A percentile compares a stretch with the other conserved stretches of the same genome.
Evolutionary conservation across 306 rosid species (phyloP).

Genomic region (Glycine tomentella): DNA sequence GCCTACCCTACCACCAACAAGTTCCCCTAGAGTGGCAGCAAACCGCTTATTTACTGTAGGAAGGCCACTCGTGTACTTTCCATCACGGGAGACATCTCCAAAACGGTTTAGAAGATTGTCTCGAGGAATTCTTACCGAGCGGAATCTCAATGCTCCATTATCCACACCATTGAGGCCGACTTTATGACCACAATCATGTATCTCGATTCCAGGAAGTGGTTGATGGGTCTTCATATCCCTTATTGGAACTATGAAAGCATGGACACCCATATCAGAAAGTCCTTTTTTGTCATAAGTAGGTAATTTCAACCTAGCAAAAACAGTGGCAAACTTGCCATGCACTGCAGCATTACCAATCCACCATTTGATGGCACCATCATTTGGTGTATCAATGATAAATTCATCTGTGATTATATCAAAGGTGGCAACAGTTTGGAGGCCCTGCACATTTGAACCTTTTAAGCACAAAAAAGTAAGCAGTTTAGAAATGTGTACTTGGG

Average conservation of each 20-base stretch:
- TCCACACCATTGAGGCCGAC: slow-evolving; percentile 96
- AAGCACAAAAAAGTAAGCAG: slow-evolving; percentile 38
- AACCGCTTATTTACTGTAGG: slow-evolving; percentile 85
- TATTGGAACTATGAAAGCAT: slow-evolving; percentile 94
- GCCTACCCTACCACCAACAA: slow-evolving; percentile 97
- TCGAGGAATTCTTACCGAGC: slow-evolving; percentile 90
- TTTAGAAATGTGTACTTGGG: slow-evolving; percentile 23
- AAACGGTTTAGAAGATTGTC: slow-evolving; percentile 95
- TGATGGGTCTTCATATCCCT: slow-evolving; percentile 87
- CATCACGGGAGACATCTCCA: slow-evolving; percentile 94
- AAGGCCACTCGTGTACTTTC: slow-evolving; percentile 83
- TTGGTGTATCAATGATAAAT: slow-evolving; percentile 85
- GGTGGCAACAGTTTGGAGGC: slow-evolving; percentile 85
- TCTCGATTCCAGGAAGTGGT: slow-evolving; percentile 93
- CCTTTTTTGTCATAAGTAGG: slow-evolving; percentile 73
- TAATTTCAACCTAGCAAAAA: slow-evolving; percentile 82
- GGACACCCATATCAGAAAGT: slow-evolving; percentile 93
- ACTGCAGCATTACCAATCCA: slow-evolving; percentile 99
- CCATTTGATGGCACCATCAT: slow-evolving; percentile 99
- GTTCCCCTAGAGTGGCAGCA: slow-evolving; percentile 95
- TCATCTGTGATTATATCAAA: slow-evolving; percentile 88
- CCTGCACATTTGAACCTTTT: slow-evolving; percentile 96
- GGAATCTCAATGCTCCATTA: slow-evolving; percentile 90
- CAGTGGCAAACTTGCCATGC: slow-evolving; percentile 95
- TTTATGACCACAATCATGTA: slow-evolving; percentile 96